Evolutionary conservation across 306 rosid genomes (phyloP).

Genomic region (Fagus sylvatica): DNA sequence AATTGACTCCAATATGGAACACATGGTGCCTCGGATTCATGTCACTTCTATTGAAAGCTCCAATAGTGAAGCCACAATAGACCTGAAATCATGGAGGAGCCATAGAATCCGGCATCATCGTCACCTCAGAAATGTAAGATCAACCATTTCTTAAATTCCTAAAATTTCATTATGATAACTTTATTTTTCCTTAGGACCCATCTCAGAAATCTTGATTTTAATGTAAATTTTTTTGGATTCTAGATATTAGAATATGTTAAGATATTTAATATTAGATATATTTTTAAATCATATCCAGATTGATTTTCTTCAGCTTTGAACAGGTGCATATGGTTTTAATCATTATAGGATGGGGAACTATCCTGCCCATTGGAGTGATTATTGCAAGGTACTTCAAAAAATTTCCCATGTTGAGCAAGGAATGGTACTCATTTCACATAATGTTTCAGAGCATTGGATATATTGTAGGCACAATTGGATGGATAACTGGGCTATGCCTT

Average conservation of each 20-base stretch:
- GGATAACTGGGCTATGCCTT: conserved; percentile 39
- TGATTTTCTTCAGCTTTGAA: conserved; percentile 7
- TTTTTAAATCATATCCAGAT: not conserved
- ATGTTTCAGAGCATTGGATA: conserved; percentile 48
- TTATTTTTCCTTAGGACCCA: not conserved
- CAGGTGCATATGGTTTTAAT: conserved; percentile 41
- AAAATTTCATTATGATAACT: not conserved
- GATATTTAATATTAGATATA: no score
- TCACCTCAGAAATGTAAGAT: conserved; percentile 45
- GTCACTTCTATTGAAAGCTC: conserved; percentile 11
- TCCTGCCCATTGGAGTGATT: conserved; percentile 55
- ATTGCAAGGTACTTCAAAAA: conserved; percentile 48
- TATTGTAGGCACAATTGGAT: conserved; percentile 50
- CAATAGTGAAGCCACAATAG: conserved; percentile 26
- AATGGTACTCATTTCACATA: conserved; percentile 45
- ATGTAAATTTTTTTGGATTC: no score
- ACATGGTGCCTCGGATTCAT: conserved; percentile 20
- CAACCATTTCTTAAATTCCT: not conserved
- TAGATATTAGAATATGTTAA: no score
- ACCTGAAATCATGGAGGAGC: conserved; percentile 17
- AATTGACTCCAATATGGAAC: not conserved
- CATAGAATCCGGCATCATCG: conserved; percentile 2
- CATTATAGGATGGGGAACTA: conserved; percentile 60
- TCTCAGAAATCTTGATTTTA: not conserved
- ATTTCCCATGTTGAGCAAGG: conserved; percentile 32